Base-by-base conservation (phyloP, 2,329 filamentous ascomycete genomes). In the Fusarium torulosum region DNA sequence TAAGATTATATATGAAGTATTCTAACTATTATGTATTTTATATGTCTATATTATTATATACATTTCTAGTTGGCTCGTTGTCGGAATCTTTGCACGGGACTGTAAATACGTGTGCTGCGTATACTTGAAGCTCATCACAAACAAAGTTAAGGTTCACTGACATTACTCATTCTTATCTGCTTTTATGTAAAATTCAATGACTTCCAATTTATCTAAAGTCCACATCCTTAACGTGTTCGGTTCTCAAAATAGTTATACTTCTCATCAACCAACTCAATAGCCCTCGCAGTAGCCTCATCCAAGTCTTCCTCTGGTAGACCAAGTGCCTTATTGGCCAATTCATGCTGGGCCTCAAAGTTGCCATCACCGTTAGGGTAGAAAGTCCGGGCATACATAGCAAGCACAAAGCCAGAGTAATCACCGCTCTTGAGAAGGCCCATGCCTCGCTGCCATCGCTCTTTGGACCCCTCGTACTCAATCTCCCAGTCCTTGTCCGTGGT, bases 291-390 rank as follows among this genome's bases (percentile, higher is more conserved):
- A 23, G 79, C 78, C 61, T 85, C 82, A 68, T 91, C 88, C 44
- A 91, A 64, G 42, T 84, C 81, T 75, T 91, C 89, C 63, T 84
- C 77, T 0, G 85, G 83, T 71, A 91, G 75, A 0, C 82, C 85
- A n/a, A 92, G 75, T 7, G 79, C 68, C 15, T 83, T 80, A 63
- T 91, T 91, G 4, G 67, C 74, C 15, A 77, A 56, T 1, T 73
- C 74, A 14, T 76, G 35, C 35, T 77, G 77, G 51, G 78, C 81
- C 35, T 75, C 78, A 56, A 83, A 82, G 63, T 82, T 79, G 7
- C 83, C 77, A 13, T 77, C 69, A 4, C 75, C 75, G 6, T 76
- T 72, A 0, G 81, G 78, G 56, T 77, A 86, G 69, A 91, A 91
- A 1, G 80, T 76, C 5, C 86, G 77, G 0, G 85, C 75, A 69